Evolutionary conservation across 1,139 yeast species (phyloP), one percentile per base, ranked within the genome.

Genomic region (Saccharomyces hybrid): DNA sequence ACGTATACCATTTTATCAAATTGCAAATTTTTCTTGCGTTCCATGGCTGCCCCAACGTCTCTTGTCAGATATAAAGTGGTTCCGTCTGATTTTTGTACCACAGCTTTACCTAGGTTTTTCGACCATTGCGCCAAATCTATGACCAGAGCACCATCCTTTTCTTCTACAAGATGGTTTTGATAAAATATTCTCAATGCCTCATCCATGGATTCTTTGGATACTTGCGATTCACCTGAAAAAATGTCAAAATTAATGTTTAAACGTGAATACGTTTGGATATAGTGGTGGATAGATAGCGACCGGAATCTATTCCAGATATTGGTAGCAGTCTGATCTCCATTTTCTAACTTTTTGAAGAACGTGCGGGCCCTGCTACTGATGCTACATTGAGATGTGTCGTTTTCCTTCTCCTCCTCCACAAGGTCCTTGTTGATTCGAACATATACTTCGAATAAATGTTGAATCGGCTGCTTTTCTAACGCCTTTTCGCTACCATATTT

Each of bases 1-100:
- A 93, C 98, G 69, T 93, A 93, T 62, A 93, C 83, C 96, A 90
- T 87, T 78, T 90, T 90, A 75, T 91, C 98, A 69, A 93, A 93
- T 59, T 89, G 77, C 75, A 86, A 88, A 64, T 78, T 80, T 57
- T 87, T 83, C 70, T 88, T 80, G 77, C 99, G 91, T 67, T 86
- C 88, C 67, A 86, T 84, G 55, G 99, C 99, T 68, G 93, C 97
- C 66, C 98, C 98, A 58, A 95, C 88, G 73, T 95, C 99, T 77
- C 99, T 86, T 59, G 98, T 91, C 65, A 95, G 76, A 73, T 95
- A 95, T 60, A 95, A 78, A 16, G 96, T 88, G 32, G 99, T 88
- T 70, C 99, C 99, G 70, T 95, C 99, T 49, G 90, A 84, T 75
- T 95, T 95, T 72, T 90, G 91, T 54, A 95, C 95, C 61, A 95